Base-by-base conservation (phyloP, 139 green algal species). In the Chlorokybus atmophyticus region DNA sequence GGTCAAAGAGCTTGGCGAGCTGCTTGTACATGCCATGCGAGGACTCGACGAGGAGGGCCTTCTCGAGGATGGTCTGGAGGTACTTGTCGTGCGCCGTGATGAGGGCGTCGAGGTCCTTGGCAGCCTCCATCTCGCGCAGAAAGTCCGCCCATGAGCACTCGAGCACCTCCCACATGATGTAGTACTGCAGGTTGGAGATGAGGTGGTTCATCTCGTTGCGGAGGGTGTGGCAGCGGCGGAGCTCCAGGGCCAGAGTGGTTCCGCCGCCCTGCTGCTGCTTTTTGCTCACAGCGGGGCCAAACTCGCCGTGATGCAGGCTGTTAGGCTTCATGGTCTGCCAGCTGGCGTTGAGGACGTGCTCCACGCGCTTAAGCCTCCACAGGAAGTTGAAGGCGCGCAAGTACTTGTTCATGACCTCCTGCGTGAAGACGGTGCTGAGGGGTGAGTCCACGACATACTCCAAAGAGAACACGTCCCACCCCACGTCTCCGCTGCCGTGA, bases 401-500 rank as follows among this genome's bases (percentile, higher is more conserved):
- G 70, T 95, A 95, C 26, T 64, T 66, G 29, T 40, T 28, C 74
- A 85, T 78, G 0, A 62, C 65, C 8, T 29, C 24, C 4, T 70
- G 50, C 2, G 79, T 89, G 70, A 93, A 82, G 19, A 90, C 62
- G 28, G 80, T 82, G 29, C 57, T 67, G 23, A 93, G 60, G 4
- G 83, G 78, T n/a, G 58, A 48, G 2, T 57, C 49, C 32, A 86
- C 42, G 4, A 73, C 54, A 66, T 96, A 96, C 38, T 81, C 57
- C 32, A 96, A 64, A 3, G 66, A 75, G 55, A 96, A 96, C 19
- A 92, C 78, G 48, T 96, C 82, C 89, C 88, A 96, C 8, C 89
- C 89, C n/a, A 26, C 14, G 0, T 65, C 57, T 30, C 35, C 56
- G 38, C 28, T 59, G 19, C 21, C 28, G 52, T 57, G 57, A 24